Percentiles rank a stretch among this genome's conserved stretches.
These are phyloP conservation scores for Calophaca sinica DNA, from an alignment of 306 rosid genomes.

Conservation along the genomic window DNA sequence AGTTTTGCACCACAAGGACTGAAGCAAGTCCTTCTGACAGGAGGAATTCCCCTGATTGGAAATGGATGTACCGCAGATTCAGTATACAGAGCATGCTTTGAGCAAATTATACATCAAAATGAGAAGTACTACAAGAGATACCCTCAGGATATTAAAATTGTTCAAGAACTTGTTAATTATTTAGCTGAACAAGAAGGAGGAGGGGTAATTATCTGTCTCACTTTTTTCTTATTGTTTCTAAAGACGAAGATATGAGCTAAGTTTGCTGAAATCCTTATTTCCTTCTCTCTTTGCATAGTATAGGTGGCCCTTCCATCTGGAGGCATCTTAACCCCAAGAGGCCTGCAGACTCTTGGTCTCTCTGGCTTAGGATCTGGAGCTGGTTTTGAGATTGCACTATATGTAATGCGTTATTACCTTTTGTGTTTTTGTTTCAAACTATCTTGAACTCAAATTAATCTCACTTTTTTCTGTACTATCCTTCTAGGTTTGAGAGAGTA, in stretches of 20 bases:
- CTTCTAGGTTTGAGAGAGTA: conserved; percentile 81
- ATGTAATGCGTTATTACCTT: conserved; percentile 59
- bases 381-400: conserved; percentile 92
- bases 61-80: conserved; percentile 77
- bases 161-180: conserved; percentile 80
- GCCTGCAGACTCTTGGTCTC: conserved; percentile 89
- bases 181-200: conserved; percentile 77
- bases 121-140: conserved; percentile 93
- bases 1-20: conserved; percentile 93
- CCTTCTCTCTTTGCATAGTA: conserved; percentile 46
- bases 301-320: conserved; percentile 95
- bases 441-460: conserved; percentile 25
- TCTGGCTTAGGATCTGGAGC: conserved; percentile 75
- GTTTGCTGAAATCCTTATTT: conserved; percentile 34
- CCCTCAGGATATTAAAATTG: conserved; percentile 82
- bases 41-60: conserved; percentile 95
- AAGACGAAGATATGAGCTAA: conserved; percentile 36
- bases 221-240: conserved; percentile 45
- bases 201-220: conserved; percentile 63
- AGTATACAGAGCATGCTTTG: conserved; percentile 78
- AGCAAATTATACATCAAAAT: conserved; percentile 71
- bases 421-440: not conserved
- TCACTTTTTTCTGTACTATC: conserved; percentile 32
- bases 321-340: conserved; percentile 84
- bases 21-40: conserved; percentile 84